Evolutionary conservation across 2,329 filamentous ascomycete species (phyloP).

Genomic region (Zymoseptoria crescenta): DNA sequence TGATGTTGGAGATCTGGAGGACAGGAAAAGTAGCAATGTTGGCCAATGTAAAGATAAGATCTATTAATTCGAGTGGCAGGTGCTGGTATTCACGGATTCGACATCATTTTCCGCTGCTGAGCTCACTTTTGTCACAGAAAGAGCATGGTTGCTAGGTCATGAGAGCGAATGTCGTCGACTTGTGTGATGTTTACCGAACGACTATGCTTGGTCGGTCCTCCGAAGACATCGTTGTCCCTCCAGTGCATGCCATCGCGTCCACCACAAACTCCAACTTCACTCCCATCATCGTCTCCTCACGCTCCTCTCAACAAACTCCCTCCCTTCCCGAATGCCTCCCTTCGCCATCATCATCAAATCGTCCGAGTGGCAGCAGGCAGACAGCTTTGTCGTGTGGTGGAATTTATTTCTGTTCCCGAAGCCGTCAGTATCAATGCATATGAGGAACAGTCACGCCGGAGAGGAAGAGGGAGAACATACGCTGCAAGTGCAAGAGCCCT

Average conservation of each 20-base stretch:
- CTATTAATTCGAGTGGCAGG: not conserved
- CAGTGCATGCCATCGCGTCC: too few species aligned
- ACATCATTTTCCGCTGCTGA: too few species aligned
- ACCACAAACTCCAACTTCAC: not conserved
- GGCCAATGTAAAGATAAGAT: not conserved
- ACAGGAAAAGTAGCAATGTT: not conserved
- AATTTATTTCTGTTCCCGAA: not conserved
- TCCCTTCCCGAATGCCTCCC: not conserved
- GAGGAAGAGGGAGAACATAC: slow-evolving; percentile 1
- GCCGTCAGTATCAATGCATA: not conserved
- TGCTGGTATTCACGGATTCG: too few species aligned
- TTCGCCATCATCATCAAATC: not conserved
- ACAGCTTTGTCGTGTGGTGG: not conserved
- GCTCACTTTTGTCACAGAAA: too few species aligned
- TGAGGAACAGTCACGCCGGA: not conserved
- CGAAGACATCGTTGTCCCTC: too few species aligned
- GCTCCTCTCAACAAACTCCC: not conserved
- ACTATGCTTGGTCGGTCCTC: too few species aligned
- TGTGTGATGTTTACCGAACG: too few species aligned
- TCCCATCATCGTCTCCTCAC: not conserved
- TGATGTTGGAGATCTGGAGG: slow-evolving; percentile 1
- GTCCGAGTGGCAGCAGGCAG: not conserved
- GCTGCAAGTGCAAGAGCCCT: slow-evolving; percentile 24
- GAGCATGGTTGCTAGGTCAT: too few species aligned
- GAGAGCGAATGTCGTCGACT: too few species aligned